Evolutionary conservation across 139 green algal genomes (phyloP).

Genomic region (Astrephomene gubernaculifera): DNA sequence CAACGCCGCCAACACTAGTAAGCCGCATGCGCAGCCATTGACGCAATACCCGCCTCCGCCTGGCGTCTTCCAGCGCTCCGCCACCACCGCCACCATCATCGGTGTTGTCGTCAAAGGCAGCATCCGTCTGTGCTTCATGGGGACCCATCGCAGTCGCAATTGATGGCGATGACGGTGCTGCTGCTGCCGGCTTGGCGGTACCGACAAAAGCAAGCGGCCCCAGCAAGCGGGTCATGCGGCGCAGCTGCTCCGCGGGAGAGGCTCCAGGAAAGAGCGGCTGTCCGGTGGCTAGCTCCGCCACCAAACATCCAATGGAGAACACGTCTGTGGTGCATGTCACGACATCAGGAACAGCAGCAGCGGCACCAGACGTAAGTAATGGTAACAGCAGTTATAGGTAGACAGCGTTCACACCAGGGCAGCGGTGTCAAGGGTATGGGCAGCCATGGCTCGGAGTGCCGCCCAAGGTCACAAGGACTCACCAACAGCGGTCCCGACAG

Average conservation of each 20-base stretch:
- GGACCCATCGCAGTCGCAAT: background rate
- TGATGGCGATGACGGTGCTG: background rate
- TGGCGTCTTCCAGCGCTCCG: background rate
- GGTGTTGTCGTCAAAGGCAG: background rate
- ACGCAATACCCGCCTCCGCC: background rate
- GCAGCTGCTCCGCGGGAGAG: background rate
- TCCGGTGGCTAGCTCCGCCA: constrained; percentile 18
- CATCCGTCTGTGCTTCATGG: background rate
- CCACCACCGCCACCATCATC: background rate
- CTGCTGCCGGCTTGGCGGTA: background rate
- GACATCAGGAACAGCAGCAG: no score
- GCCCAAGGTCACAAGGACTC: no score
- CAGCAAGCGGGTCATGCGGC: background rate
- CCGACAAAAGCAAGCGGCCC: background rate
- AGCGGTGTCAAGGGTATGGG: no score
- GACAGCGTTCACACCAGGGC: no score
- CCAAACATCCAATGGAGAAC: background rate
- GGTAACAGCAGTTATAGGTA: no score
- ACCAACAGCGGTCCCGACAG: no score
- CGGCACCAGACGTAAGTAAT: no score
- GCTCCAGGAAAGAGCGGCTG: constrained; percentile 7
- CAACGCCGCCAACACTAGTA: no score
- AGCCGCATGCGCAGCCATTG: background rate
- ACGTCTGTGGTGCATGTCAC: constrained; percentile 26
- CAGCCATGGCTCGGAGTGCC: no score